Conservation (phyloP, 2,329 filamentous ascomycete species). For the Cladosporium sphaerospermum region DNA sequence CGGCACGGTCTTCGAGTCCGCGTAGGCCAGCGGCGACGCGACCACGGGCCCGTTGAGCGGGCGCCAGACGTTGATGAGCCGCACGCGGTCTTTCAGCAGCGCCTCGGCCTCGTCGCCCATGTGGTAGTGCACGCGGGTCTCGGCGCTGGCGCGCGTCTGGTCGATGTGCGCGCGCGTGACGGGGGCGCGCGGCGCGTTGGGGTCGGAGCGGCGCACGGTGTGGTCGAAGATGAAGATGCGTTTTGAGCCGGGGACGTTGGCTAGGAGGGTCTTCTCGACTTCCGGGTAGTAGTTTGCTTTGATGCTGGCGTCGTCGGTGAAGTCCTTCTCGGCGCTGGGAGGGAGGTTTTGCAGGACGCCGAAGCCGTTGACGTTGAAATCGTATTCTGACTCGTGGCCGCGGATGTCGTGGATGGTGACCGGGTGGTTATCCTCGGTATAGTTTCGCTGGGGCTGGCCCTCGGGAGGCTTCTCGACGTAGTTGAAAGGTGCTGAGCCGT, state of each 20-base stretch:
- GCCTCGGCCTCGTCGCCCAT: constrained; percentile 60
- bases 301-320: constrained; percentile 64
- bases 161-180: constrained; percentile 75
- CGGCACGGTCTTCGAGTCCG: constrained; percentile 48
- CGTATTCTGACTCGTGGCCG: constrained; percentile 59
- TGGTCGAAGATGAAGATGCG: constrained; percentile 77
- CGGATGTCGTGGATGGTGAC: constrained; percentile 68
- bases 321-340: constrained; percentile 50
- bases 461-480: constrained; percentile 56
- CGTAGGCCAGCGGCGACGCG: constrained; percentile 52
- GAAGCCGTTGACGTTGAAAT: constrained; percentile 70
- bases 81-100: constrained; percentile 62
- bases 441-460: constrained; percentile 62
- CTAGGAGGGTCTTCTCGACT: constrained; percentile 64
- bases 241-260: constrained; percentile 59
- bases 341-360: constrained; percentile 54
- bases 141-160: constrained; percentile 64
- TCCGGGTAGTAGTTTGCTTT: constrained; percentile 74
- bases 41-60: constrained; percentile 54
- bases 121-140: constrained; percentile 61
- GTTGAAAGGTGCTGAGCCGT: constrained; percentile 53
- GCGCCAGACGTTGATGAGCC: constrained; percentile 85
- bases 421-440: constrained; percentile 42
- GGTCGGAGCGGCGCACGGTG: constrained; percentile 65
- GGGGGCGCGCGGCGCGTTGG: constrained; percentile 57